These are phyloP conservation scores for Actinidia chinensis DNA, from an alignment of 179 eudicot genomes.

Conservation along the genomic window DNA sequence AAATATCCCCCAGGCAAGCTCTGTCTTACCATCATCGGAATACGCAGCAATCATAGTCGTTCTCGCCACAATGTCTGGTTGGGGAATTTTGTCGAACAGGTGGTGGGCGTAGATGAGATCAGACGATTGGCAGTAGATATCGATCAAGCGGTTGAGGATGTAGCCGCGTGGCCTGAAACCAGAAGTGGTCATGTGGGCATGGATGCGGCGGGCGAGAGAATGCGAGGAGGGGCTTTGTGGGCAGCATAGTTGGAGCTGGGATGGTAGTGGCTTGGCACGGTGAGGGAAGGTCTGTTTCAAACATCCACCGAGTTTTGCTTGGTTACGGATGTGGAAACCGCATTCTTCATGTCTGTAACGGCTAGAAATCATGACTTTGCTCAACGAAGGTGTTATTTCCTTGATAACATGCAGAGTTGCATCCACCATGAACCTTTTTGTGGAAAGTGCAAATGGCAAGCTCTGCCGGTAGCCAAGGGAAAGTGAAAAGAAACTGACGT, in stretches of 20 bases:
- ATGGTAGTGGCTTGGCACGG: constrained; percentile 50
- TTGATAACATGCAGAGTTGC: no score
- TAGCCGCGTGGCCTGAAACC: constrained; percentile 70
- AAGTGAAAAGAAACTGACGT: no score
- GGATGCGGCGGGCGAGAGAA: constrained; percentile 47
- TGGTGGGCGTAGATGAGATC: constrained; percentile 50
- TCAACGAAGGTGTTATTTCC: no score
- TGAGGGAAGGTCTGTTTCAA: constrained; percentile 33
- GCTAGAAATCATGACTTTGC: constrained; percentile 7
- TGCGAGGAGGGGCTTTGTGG: constrained; percentile 38
- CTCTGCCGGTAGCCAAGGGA: no score
- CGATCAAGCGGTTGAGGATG: constrained; percentile 59
- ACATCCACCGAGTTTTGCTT: no score
- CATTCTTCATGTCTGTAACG: constrained; percentile 20
- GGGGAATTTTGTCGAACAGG: constrained; percentile 70
- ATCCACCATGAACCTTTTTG: no score
- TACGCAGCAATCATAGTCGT: constrained; percentile 68
- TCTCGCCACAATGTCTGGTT: constrained; percentile 61
- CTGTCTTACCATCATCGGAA: constrained; percentile 42
- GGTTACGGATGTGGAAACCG: constrained; percentile 21
- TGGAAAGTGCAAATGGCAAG: no score
- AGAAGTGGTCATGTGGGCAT: constrained; percentile 62
- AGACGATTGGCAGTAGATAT: constrained; percentile 50
- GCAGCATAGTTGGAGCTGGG: constrained; percentile 56
- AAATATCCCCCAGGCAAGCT: constrained; percentile 52